phyloP scores from a whole-genome alignment of 176 grass and related monocot genomes.

The Hordeum vulgare region DNA sequence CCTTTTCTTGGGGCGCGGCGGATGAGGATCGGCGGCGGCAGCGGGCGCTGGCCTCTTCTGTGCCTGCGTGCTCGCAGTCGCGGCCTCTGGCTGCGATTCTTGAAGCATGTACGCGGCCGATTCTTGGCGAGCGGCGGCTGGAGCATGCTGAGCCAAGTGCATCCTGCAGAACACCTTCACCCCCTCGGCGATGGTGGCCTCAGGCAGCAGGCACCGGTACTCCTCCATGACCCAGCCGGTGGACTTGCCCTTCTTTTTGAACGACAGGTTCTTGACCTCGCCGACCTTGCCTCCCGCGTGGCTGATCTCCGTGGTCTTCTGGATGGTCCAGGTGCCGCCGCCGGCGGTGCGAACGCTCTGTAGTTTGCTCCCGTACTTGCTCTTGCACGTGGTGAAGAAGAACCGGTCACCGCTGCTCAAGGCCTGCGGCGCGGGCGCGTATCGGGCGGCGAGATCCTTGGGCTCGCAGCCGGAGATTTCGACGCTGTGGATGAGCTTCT shows the following conservation, averaged over 20 bases:
- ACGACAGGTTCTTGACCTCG: not conserved
- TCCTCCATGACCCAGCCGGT: conserved; percentile 9
- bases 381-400: not conserved
- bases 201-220: not conserved
- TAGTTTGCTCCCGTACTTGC: not conserved
- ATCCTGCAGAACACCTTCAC: conserved; percentile 11
- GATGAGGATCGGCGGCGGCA: not conserved
- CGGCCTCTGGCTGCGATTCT: not conserved
- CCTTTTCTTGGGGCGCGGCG: not conserved
- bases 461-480: conserved; percentile 4
- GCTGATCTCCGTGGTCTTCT: not conserved
- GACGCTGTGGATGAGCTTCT: not conserved
- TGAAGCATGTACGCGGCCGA: not conserved
- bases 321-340: not conserved
- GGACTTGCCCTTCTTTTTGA: not conserved
- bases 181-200: not conserved
- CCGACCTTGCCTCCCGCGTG: not conserved
- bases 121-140: not conserved
- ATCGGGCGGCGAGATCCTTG: not conserved
- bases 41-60: not conserved
- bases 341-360: not conserved
- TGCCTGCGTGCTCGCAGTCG: not conserved
- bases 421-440: not conserved
- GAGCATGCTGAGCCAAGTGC: not conserved
- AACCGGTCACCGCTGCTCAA: not conserved